Evolutionary conservation across 2,329 filamentous ascomycete genomes (phyloP), one percentile per base, ranked within the genome.

Genomic region (Fusarium sp.): DNA sequence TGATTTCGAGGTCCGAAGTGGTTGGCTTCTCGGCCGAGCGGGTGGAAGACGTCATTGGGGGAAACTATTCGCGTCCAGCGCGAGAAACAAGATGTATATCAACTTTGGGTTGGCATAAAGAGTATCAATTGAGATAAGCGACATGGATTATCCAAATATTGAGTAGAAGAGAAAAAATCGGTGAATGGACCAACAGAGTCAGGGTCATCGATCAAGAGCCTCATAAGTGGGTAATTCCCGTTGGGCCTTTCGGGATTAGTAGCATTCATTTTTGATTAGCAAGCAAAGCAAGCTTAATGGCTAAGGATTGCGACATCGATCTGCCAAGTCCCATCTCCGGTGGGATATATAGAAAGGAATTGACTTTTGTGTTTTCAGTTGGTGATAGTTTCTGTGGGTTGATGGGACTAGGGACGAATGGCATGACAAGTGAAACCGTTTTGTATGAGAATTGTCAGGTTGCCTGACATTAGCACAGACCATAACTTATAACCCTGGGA

Each of bases 31-130:
- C 48, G 48, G 61, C 48, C 50, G n/a, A 34, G n/a, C 4, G 35
- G 34, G 39, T 60, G 32, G 37, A 75, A 48, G 69, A 70, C 62
- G 69, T 75, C 69, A 75, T 74, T 25, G 48, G 41, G 58, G 48
- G 32, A 6, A 39, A 18, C 35, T 64, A 20, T 63, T 30, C 5
- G 20, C 18, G 54, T 20, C 34, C 10, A 64, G 37, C 6, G 43
- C 23, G 41, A 50, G 45, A 13, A 3, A 23, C 6, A 16, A n/a
- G 18, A 34, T 13, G 9, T 1, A 25, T 6, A 37, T 6, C 30
- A 52, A 52, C 25, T 50, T 11, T 45, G 16, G 16, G 25, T 35
- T 37, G 63, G 7, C 54, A 57, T 37, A 37, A 27, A 11, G 16
- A 16, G 18, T 10, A 35, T 50, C 18, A 58, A 37, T 32, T 32